Percentiles rank a stretch among this genome's conserved stretches.
Conservation (phyloP, 768 basidiomycete species). For the Termitomyces sp. region DNA sequence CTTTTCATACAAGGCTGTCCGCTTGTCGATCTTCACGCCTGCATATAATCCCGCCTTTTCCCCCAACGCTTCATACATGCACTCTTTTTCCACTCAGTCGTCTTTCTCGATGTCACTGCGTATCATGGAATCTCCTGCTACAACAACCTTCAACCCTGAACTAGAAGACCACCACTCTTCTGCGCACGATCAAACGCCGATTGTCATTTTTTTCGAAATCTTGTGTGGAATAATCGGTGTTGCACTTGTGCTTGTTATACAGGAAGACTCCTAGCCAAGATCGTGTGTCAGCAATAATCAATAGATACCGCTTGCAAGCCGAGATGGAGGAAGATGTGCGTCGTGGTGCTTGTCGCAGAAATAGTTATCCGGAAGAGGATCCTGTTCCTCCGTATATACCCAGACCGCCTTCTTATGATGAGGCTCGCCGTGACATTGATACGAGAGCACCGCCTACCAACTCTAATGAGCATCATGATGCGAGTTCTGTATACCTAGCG, state of each 20-base stretch:
- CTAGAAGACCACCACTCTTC: slow-evolving; percentile 9
- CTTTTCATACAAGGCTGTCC: not conserved
- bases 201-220: slow-evolving; percentile 38
- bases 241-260: slow-evolving; percentile 33
- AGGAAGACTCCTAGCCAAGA: slow-evolving; percentile 38
- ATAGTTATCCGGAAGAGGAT: slow-evolving; percentile 24
- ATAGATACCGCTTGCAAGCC: slow-evolving; percentile 40
- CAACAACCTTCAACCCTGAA: slow-evolving; percentile 2
- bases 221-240: slow-evolving; percentile 36
- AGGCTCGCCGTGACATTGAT: not conserved
- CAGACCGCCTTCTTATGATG: slow-evolving; percentile 42
- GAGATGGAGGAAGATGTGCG: slow-evolving; percentile 47
- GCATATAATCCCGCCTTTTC: slow-evolving; percentile 1
- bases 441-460: not conserved
- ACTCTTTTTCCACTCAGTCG: not conserved
- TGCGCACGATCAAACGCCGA: slow-evolving; percentile 21
- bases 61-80: not conserved
- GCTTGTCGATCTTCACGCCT: slow-evolving; percentile 3
- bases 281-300: slow-evolving; percentile 33
- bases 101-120: slow-evolving; percentile 1
- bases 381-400: slow-evolving; percentile 50
- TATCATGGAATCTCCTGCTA: slow-evolving; percentile 9
- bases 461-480: slow-evolving; percentile 9
- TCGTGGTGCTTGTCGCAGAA: slow-evolving; percentile 25
- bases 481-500: slow-evolving; percentile 10